A percentile compares a stretch with the other conserved stretches of the same genome.
Conservation (phyloP, 495 filamentous ascomycete species). For the Xylona heveae region DNA sequence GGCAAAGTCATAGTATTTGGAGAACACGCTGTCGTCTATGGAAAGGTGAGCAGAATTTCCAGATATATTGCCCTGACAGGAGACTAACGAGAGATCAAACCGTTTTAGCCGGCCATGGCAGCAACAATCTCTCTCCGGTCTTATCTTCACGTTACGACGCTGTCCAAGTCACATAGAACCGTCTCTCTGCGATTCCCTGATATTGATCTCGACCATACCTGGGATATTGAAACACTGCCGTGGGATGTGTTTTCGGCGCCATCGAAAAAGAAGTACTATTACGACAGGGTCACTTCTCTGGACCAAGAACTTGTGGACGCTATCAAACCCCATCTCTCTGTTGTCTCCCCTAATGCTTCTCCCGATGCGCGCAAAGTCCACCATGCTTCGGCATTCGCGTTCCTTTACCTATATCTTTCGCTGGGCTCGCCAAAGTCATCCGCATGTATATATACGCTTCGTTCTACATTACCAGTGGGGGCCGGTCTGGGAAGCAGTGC, state of each 20-base stretch:
- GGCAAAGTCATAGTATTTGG: conserved; percentile 96
- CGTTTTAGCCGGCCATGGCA: conserved; percentile 55
- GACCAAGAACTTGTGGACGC: conserved; percentile 61
- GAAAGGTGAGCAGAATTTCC: conserved; percentile 35
- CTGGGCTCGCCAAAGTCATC: conserved; percentile 58
- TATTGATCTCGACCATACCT: conserved; percentile 65
- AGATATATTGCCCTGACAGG: not conserved
- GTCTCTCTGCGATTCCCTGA: conserved; percentile 77
- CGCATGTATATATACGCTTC: conserved; percentile 71
- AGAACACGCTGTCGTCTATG: conserved; percentile 90
- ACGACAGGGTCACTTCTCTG: conserved; percentile 64
- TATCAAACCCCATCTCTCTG: conserved; percentile 50
- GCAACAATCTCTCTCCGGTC: conserved; percentile 86
- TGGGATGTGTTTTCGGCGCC: conserved; percentile 63
- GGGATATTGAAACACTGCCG: conserved; percentile 76
- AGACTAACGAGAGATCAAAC: conserved; percentile 3
- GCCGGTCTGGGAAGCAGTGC: conserved; percentile 86
- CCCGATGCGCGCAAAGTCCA: conserved; percentile 56
- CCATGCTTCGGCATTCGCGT: conserved; percentile 54
- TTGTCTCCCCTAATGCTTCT: conserved; percentile 40
- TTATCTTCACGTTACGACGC: conserved; percentile 80
- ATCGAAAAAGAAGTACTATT: conserved; percentile 80
- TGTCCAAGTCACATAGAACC: conserved; percentile 66
- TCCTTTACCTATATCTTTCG: conserved; percentile 84
- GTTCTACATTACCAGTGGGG: conserved; percentile 83